Base-by-base conservation (phyloP, 192 early-diverging fungal genomes). In the Coemansia sp. region DNA sequence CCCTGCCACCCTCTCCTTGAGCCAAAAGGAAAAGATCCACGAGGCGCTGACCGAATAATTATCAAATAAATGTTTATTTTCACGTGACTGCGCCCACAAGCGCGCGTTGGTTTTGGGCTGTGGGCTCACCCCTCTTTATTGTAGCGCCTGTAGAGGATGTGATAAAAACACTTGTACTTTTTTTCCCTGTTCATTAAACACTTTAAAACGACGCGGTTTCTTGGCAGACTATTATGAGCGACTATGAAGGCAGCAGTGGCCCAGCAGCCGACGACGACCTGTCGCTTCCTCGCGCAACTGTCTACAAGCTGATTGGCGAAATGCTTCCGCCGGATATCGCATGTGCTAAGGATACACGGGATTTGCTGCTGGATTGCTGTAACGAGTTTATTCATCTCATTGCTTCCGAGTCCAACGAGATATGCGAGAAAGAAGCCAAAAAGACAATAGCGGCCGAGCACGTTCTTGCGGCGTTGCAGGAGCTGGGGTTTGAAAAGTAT, bases 371-470 rank as follows among this genome's bases (percentile, higher is more conserved):
- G 20, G 96, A 99, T 51, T 99, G 96, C 68, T 99, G 94, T 72
- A 80, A 75, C 68, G 94, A 98, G 71, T 97, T 97, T 59, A 94
- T 98, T 39, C 95, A 98, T 45, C 72, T 98, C 63, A 82, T 98
- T 23, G 88, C 95, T 19, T 90, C 93, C 4, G 87, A 95, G 69
- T 92, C 96, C 10, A 99, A 94, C 70, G 94, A 96, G 51, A 87
- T 90, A 31, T 97, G 94, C 70, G 96, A 99, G 69, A 94, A 94
- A 59, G 94, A 94, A 54, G 75, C 84, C 4, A 94, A 94, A 65
- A 99, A 96, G 81, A 97, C 96, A 8, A 99, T 99, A 59, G 87
- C 93, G 0, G 94, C 93, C 10, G 96, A 99, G 55, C 96, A 99
- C 64, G 91, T 99, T 7, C 78, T 99, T 19, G 57, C 83, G 1